A percentile compares a stretch with the other conserved stretches of the same genome.
Conservation (phyloP, 1,284 basidiomycete species). For the Microbotryum intermedium region DNA sequence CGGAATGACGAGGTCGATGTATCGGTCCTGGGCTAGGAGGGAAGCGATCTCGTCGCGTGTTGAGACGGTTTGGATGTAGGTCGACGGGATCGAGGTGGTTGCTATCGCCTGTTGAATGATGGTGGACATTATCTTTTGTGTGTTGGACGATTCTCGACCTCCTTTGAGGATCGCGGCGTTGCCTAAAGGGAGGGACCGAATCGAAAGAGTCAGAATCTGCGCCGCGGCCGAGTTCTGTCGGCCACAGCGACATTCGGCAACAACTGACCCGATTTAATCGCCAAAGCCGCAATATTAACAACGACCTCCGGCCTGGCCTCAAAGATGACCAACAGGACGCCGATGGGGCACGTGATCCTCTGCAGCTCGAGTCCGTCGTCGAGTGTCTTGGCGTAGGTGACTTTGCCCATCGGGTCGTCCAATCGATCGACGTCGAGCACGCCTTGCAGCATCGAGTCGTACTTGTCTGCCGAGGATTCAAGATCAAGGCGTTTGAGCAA, state of each 20-base stretch:
- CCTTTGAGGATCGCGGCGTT: slow-evolving; percentile 94
- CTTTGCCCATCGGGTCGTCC: slow-evolving; percentile 74
- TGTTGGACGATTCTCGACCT: slow-evolving; percentile 83
- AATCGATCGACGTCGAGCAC: slow-evolving; percentile 76
- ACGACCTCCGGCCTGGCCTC: slow-evolving; percentile 97
- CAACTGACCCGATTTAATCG: slow-evolving; percentile 82
- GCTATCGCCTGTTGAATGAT: slow-evolving; percentile 71
- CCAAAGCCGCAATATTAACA: slow-evolving; percentile 90
- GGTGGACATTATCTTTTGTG: slow-evolving; percentile 61
- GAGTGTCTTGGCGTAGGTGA: slow-evolving; percentile 78
- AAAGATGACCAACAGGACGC: slow-evolving; percentile 92
- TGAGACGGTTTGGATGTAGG: slow-evolving; percentile 86
- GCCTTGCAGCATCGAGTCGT: slow-evolving; percentile 86
- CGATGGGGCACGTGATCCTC: slow-evolving; percentile 91
- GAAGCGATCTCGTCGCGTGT: slow-evolving; percentile 85
- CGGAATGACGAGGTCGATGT: slow-evolving; percentile 96
- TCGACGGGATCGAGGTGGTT: slow-evolving; percentile 59
- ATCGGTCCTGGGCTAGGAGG: slow-evolving; percentile 74
- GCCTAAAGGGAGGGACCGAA: slow-evolving; percentile 44
- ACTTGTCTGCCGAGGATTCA: slow-evolving; percentile 68
- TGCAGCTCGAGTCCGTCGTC: slow-evolving; percentile 83
- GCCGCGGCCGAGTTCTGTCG: not conserved
- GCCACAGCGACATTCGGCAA: too few species aligned
- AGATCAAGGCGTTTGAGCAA: slow-evolving; percentile 82
- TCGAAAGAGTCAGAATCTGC: not conserved